Conservation (phyloP, 164 flowering plant genomes). For the Litsea cubeba region DNA sequence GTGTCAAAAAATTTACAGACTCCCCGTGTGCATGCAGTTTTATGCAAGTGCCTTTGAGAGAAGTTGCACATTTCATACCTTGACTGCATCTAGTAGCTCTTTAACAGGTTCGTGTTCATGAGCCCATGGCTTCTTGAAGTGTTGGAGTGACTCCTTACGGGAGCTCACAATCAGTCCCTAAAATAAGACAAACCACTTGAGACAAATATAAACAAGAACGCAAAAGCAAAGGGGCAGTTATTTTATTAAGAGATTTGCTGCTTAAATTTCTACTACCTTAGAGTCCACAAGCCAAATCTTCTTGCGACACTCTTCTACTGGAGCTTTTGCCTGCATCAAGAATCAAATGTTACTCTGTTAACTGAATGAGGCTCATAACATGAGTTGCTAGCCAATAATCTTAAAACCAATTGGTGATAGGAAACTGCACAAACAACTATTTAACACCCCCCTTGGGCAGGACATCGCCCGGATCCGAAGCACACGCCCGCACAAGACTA, state of each 20-base stretch:
- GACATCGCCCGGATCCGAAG: too few species aligned
- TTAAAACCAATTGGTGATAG: too few species aligned
- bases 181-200: conserved; percentile 5
- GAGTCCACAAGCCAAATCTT: conserved; percentile 95
- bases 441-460: too few species aligned
- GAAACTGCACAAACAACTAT: too few species aligned
- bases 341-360: not conserved
- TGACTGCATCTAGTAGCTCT: conserved; percentile 70
- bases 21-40: not conserved
- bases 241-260: not conserved
- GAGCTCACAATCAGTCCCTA: conserved; percentile 91
- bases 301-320: conserved; percentile 76
- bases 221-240: not conserved
- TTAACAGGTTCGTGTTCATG: conserved; percentile 87
- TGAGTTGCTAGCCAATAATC: too few species aligned
- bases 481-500: too few species aligned
- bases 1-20: too few species aligned
- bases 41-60: not conserved
- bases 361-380: too few species aligned
- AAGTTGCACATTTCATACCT: conserved; percentile 32
- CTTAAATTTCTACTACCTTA: conserved; percentile 43
- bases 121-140: conserved; percentile 98
- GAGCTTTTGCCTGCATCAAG: conserved; percentile 57
- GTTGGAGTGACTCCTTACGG: conserved; percentile 76
- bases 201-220: not conserved